Evolutionary conservation across 1,284 basidiomycete species (phyloP).

Genomic region (Ceratobasidium sp.): DNA sequence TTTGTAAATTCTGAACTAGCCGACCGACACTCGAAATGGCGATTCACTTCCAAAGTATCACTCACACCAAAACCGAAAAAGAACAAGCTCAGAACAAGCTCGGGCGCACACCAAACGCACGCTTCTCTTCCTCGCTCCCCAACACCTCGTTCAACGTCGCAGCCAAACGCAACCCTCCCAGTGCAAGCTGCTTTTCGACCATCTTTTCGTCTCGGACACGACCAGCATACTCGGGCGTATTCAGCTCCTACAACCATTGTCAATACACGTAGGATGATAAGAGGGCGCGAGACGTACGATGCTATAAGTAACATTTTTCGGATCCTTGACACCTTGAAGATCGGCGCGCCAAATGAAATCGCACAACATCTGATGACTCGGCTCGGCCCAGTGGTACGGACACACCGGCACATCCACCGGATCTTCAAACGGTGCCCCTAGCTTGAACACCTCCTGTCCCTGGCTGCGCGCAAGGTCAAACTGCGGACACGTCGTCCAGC

Average conservation of each 20-base stretch:
- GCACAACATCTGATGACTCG: constrained; percentile 81
- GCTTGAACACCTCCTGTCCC: constrained; percentile 4
- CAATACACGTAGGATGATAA: neutral
- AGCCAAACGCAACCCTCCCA: constrained; percentile 84
- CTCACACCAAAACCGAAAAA: too few relatives aligned
- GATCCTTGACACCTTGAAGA: constrained; percentile 53
- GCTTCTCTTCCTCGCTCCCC: constrained; percentile 53
- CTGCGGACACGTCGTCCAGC: constrained; percentile 76
- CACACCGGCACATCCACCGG: constrained; percentile 65
- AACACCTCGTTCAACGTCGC: constrained; percentile 83
- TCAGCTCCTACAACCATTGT: constrained; percentile 70
- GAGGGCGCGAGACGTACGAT: neutral
- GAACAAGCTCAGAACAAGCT: neutral
- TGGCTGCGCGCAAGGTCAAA: neutral
- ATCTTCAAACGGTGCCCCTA: constrained; percentile 24
- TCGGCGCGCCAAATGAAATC: constrained; percentile 79
- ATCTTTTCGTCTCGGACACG: constrained; percentile 72
- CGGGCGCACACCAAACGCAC: neutral
- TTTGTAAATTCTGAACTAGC: too few relatives aligned
- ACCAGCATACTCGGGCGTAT: constrained; percentile 84
- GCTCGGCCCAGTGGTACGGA: constrained; percentile 78
- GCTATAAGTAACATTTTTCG: neutral
- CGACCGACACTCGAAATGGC: too few relatives aligned
- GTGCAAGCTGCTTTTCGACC: constrained; percentile 82
- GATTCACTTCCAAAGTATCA: too few relatives aligned